These are phyloP conservation scores for Hanseniaspora osmophila DNA, from an alignment of 805 yeast species.

Conservation along the genomic window DNA sequence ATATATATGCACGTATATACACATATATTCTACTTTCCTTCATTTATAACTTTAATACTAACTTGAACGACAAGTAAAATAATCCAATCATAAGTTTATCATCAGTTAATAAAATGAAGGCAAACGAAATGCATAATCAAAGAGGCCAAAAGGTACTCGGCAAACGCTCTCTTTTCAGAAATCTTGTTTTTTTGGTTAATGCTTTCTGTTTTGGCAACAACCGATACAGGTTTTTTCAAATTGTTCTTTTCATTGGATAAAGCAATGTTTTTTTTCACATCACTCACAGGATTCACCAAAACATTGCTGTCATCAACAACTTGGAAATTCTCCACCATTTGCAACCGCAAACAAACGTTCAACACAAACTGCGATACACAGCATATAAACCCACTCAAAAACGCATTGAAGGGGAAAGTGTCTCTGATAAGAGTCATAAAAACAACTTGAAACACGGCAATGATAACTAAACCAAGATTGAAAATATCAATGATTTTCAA, in stretches of 20 bases:
- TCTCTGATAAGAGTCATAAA: constrained; percentile 64
- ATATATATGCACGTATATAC: no score
- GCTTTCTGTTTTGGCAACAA: no score
- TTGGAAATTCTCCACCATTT: constrained; percentile 27
- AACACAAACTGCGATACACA: constrained; percentile 95
- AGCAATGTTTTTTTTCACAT: constrained; percentile 14
- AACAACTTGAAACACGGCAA: constrained; percentile 67
- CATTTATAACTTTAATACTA: no score
- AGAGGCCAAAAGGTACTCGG: constrained; percentile 79
- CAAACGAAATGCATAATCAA: constrained; percentile 78
- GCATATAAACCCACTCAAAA: constrained; percentile 78
- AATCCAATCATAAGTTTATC: no score
- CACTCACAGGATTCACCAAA: neutral
- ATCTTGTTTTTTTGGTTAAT: constrained; percentile 14
- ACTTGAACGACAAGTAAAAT: no score
- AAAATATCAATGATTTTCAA: constrained; percentile 65
- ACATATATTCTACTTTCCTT: no score
- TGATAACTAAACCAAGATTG: constrained; percentile 53
- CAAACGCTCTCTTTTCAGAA: constrained; percentile 55
- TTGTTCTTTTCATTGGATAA: no score
- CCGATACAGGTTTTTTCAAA: no score
- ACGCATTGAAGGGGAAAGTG: constrained; percentile 92
- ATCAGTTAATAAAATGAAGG: constrained; percentile 50
- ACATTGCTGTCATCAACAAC: no score
- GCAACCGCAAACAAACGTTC: constrained; percentile 70